phyloP scores from a whole-genome alignment of 306 rosid species.

The Cajanus cajan region DNA sequence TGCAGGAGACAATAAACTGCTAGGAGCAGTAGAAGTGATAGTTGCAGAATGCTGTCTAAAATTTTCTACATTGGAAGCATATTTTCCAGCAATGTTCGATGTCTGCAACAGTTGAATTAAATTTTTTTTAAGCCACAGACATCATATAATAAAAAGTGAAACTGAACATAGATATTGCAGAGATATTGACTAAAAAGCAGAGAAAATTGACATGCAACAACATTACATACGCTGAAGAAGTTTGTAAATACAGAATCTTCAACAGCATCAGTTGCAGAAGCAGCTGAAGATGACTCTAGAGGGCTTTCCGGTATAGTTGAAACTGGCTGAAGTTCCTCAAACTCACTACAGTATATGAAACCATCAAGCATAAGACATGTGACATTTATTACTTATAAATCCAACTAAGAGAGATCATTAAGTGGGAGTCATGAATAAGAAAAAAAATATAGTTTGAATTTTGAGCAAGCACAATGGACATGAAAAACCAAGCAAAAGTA shows the following conservation, averaged over 20 bases:
- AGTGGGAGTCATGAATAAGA: not conserved
- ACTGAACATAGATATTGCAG: not conserved
- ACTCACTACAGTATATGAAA: conserved; percentile 53
- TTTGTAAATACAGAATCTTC: conserved; percentile 65
- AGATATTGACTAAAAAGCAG: conserved; percentile 13
- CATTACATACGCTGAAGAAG: conserved; percentile 53
- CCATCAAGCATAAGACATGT: conserved; percentile 20
- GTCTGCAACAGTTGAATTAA: conserved; percentile 56
- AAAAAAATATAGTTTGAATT: conserved; percentile 4
- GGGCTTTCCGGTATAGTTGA: conserved; percentile 60
- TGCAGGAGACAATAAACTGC: conserved; percentile 47
- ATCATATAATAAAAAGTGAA: conserved; percentile 2
- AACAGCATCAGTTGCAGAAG: conserved; percentile 44
- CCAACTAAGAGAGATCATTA: not conserved
- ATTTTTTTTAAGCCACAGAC: conserved; percentile 18
- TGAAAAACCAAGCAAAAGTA: not conserved
- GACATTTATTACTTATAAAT: not conserved
- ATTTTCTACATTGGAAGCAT: conserved; percentile 30
- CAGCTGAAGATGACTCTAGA: conserved; percentile 59
- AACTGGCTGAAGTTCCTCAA: conserved; percentile 73
- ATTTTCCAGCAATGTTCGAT: conserved; percentile 17
- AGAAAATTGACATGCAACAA: conserved; percentile 19
- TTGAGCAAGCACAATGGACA: conserved; percentile 14
- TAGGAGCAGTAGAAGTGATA: conserved; percentile 51
- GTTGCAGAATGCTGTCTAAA: conserved; percentile 38